phyloP scores from a whole-genome alignment of 2,329 filamentous ascomycete species.

The Pleurostoma richardsiae region DNA sequence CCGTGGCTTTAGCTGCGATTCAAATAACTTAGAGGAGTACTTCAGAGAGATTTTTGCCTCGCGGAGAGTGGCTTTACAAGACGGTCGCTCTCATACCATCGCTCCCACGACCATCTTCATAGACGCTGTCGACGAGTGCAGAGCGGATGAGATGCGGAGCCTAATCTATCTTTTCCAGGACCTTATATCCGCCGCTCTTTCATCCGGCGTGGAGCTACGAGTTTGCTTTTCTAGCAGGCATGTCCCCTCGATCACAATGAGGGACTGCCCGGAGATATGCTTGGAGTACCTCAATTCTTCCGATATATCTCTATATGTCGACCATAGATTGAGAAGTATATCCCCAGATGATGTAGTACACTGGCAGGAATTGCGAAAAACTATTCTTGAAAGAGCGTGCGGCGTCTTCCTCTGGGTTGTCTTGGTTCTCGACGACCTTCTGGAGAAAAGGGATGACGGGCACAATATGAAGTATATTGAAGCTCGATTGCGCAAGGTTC shows the following conservation, averaged over 20 bases:
- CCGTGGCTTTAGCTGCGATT: neutral
- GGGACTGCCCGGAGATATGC: conserved; percentile 1
- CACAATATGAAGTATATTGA: neutral
- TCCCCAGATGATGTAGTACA: too few relatives aligned
- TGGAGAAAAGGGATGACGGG: conserved; percentile 6
- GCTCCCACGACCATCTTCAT: conserved; percentile 7
- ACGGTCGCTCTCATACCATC: neutral
- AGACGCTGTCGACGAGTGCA: conserved; percentile 12
- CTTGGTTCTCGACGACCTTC: conserved; percentile 5
- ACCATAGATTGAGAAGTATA: neutral
- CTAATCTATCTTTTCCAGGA: conserved; percentile 2
- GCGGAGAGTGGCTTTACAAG: neutral
- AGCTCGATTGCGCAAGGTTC: neutral
- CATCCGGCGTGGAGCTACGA: neutral
- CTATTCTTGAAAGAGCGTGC: conserved; percentile 1
- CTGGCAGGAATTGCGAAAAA: neutral
- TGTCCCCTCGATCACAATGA: conserved; percentile 2
- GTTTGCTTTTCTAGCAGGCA: conserved; percentile 7
- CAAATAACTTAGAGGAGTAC: too few relatives aligned
- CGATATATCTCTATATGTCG: conserved; percentile 7
- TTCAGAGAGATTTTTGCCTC: neutral
- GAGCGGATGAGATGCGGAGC: neutral
- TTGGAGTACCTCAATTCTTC: conserved; percentile 4
- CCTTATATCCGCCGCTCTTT: conserved; percentile 1
- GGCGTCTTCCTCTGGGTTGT: conserved; percentile 10